phyloP scores from a whole-genome alignment of 306 rosid species.

The Trifolium repens region DNA sequence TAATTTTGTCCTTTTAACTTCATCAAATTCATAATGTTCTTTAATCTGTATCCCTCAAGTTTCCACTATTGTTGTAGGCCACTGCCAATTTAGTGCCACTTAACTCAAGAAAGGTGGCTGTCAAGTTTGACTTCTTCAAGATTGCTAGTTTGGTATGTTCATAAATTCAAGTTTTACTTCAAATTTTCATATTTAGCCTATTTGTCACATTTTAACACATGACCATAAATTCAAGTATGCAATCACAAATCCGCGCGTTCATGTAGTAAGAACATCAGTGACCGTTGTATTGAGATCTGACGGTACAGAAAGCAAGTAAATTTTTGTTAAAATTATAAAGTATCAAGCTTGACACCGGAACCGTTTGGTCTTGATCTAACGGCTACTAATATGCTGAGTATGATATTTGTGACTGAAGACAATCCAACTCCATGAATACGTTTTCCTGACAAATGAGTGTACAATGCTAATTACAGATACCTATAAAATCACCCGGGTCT shows the following conservation, averaged over 20 bases:
- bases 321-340: not conserved
- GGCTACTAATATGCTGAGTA: not conserved
- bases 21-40: slow-evolving; percentile 10
- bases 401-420: not conserved
- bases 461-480: slow-evolving; percentile 59
- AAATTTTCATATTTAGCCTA: slow-evolving; percentile 19
- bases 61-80: slow-evolving; percentile 58
- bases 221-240: not conserved
- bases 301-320: not conserved
- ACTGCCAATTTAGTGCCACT: slow-evolving; percentile 89
- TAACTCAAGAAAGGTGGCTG: slow-evolving; percentile 80
- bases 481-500: slow-evolving; percentile 80
- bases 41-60: not conserved
- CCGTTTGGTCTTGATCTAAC: not conserved
- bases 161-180: not conserved
- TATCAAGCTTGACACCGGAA: not conserved
- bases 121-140: slow-evolving; percentile 83
- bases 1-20: slow-evolving; percentile 7
- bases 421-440: not conserved
- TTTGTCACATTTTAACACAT: not conserved
- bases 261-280: not conserved
- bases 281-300: not conserved
- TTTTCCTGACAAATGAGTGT: slow-evolving; percentile 12
- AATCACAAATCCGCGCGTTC: not conserved
- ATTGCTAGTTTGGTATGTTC: slow-evolving; percentile 67